A percentile compares a stretch with the other conserved stretches of the same genome.
phyloP scores from a whole-genome alignment of 2,329 filamentous ascomycete genomes.

The Plenodomus biglobosus region DNA sequence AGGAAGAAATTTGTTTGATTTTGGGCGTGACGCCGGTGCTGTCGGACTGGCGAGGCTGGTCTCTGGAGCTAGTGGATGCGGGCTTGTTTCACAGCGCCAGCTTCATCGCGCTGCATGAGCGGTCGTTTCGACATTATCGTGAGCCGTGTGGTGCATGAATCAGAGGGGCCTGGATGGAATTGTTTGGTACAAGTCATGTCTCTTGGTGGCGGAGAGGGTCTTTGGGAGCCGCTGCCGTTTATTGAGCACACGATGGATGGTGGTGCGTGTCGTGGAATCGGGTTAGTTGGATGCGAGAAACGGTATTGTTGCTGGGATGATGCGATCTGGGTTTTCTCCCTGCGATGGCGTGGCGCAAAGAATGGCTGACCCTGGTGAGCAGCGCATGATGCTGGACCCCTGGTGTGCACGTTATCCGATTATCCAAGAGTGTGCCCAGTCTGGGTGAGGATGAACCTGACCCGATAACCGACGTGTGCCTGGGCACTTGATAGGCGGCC shows the following conservation, averaged over 20 bases:
- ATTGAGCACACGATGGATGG: neutral
- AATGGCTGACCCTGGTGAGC: neutral
- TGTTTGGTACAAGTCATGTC: neutral
- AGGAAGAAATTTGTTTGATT: neutral
- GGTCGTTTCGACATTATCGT: neutral
- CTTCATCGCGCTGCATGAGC: neutral
- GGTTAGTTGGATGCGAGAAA: too few relatives aligned
- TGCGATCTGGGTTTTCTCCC: neutral
- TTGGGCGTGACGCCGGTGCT: neutral
- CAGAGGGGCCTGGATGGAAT: neutral
- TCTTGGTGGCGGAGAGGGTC: neutral
- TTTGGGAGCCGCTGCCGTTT: neutral
- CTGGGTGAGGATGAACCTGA: neutral
- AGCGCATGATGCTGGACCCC: neutral
- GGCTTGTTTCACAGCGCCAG: neutral
- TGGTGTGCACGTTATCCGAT: neutral
- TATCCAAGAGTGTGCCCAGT: neutral
- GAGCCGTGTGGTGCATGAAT: neutral
- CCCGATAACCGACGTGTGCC: neutral
- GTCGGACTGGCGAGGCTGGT: neutral
- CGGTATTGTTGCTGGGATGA: too few relatives aligned
- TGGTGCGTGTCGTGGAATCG: neutral
- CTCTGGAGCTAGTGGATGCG: neutral
- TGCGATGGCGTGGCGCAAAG: neutral
- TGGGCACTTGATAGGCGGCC: neutral